Conservation (phyloP, 805 yeast species). For the Debaryomyces castellii region DNA sequence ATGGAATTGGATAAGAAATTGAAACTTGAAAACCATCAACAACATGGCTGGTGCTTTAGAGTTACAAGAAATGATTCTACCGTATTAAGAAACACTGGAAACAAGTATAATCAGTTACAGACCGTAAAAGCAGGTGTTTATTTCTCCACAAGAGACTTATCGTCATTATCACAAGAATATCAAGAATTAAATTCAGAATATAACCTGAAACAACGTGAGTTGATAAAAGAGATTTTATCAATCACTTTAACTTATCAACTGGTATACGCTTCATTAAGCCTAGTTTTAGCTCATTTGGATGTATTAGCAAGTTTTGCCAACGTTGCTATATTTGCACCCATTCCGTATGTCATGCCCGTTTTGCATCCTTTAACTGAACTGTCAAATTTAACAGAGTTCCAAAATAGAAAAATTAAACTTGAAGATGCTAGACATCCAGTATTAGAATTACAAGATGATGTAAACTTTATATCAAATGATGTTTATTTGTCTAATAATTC, state of each 20-base stretch:
- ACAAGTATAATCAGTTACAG: slow-evolving; percentile 71
- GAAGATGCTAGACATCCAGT: slow-evolving; percentile 92
- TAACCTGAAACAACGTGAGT: slow-evolving; percentile 68
- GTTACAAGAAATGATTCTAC: slow-evolving; percentile 88
- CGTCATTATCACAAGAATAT: slow-evolving; percentile 58
- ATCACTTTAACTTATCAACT: slow-evolving; percentile 82
- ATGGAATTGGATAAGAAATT: slow-evolving; percentile 86
- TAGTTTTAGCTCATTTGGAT: slow-evolving; percentile 71
- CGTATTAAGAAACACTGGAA: slow-evolving; percentile 58
- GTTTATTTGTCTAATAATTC: slow-evolving; percentile 52
- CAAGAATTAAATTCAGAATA: slow-evolving; percentile 63
- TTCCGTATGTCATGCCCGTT: slow-evolving; percentile 73
- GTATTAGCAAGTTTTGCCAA: slow-evolving; percentile 85
- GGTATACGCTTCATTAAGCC: slow-evolving; percentile 67
- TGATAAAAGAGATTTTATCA: slow-evolving; percentile 79
- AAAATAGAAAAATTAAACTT: slow-evolving; percentile 50
- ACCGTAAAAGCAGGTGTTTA: slow-evolving; percentile 95
- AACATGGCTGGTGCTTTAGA: slow-evolving; percentile 93
- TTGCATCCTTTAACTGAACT: slow-evolving; percentile 53
- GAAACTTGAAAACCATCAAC: slow-evolving; percentile 82
- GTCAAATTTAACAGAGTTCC: slow-evolving; percentile 18
- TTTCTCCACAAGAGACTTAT: slow-evolving; percentile 73
- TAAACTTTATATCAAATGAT: slow-evolving; percentile 90
- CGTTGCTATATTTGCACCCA: slow-evolving; percentile 73
- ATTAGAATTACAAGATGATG: slow-evolving; percentile 86